phyloP scores from a whole-genome alignment of 805 yeast genomes.

The Kurtzmaniella cleridarum region DNA sequence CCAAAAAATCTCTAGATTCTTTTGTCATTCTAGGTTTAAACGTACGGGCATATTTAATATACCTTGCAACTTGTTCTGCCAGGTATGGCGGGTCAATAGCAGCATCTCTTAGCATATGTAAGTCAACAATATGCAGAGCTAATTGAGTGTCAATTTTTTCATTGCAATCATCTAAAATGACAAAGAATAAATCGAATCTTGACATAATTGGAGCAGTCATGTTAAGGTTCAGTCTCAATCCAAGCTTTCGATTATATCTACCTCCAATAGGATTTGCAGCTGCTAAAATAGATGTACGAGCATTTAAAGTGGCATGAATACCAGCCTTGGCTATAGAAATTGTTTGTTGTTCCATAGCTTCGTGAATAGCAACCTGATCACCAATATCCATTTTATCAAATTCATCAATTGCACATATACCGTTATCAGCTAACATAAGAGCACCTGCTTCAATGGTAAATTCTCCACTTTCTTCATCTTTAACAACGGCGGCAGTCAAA shows the following conservation, averaged over 20 bases:
- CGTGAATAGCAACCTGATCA: constrained; percentile 98
- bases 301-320: constrained; percentile 95
- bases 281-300: constrained; percentile 92
- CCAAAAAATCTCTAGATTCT: constrained; percentile 73
- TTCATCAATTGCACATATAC: constrained; percentile 97
- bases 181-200: constrained; percentile 92
- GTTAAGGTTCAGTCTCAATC: constrained; percentile 78
- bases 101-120: constrained; percentile 85
- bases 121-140: constrained; percentile 87
- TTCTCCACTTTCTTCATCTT: constrained; percentile 96
- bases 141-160: constrained; percentile 84
- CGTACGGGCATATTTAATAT: constrained; percentile 86
- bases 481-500: constrained; percentile 94
- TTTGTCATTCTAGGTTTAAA: constrained; percentile 85
- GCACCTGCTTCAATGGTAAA: constrained; percentile 99
- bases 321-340: constrained; percentile 98
- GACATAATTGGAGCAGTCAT: constrained; percentile 99
- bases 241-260: constrained; percentile 81
- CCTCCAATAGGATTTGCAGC: constrained; percentile 99
- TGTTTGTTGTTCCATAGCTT: constrained; percentile 99
- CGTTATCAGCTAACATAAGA: constrained; percentile 95
- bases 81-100: constrained; percentile 88
- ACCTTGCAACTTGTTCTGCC: constrained; percentile 82
- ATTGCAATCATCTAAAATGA: constrained; percentile 90
- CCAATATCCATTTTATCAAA: constrained; percentile 95